These are phyloP conservation scores for Epichloe coenophiala DNA, from an alignment of 2,329 filamentous ascomycete genomes.

Conservation along the genomic window DNA sequence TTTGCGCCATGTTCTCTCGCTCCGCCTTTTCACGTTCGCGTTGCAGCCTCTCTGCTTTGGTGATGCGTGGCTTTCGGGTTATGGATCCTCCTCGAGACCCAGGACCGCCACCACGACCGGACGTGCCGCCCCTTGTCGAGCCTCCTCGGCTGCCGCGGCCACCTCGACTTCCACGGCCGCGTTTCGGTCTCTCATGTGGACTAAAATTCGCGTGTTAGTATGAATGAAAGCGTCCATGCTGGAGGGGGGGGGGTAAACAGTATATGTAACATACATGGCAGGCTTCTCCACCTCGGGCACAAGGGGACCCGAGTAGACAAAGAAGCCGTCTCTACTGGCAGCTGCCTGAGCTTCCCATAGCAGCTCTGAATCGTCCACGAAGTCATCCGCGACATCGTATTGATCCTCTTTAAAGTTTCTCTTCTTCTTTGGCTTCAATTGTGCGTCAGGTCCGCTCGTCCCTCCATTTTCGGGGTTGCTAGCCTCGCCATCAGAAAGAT, in stretches of 20 bases:
- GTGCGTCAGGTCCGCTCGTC: conserved; percentile 46
- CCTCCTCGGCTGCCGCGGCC: conserved; percentile 47
- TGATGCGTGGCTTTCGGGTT: conserved; percentile 70
- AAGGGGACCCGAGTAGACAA: conserved; percentile 89
- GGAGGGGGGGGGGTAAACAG: too few relatives aligned
- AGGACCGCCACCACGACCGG: conserved; percentile 38
- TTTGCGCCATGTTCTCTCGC: conserved; percentile 40
- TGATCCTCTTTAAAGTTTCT: conserved; percentile 70
- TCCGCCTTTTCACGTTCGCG: conserved; percentile 73
- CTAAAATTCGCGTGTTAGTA: conserved; percentile 25
- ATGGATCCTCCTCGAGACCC: conserved; percentile 65
- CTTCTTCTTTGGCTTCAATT: conserved; percentile 61
- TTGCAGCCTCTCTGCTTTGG: conserved; percentile 71
- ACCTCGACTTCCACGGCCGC: conserved; percentile 42
- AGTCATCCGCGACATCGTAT: conserved; percentile 71
- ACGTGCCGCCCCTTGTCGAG: conserved; percentile 40
- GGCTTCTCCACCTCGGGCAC: conserved; percentile 76
- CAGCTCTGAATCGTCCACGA: conserved; percentile 86
- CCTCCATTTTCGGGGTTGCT: conserved; percentile 77
- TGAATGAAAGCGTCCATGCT: neutral
- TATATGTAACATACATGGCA: conserved; percentile 22
- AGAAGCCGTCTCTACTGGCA: conserved; percentile 91
- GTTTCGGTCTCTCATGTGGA: conserved; percentile 59
- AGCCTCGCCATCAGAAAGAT: conserved; percentile 60
- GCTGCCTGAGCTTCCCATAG: conserved; percentile 93